Evolutionary conservation across 257 asterid genomes (phyloP).

Genomic region (Przewalskia tangutica): DNA sequence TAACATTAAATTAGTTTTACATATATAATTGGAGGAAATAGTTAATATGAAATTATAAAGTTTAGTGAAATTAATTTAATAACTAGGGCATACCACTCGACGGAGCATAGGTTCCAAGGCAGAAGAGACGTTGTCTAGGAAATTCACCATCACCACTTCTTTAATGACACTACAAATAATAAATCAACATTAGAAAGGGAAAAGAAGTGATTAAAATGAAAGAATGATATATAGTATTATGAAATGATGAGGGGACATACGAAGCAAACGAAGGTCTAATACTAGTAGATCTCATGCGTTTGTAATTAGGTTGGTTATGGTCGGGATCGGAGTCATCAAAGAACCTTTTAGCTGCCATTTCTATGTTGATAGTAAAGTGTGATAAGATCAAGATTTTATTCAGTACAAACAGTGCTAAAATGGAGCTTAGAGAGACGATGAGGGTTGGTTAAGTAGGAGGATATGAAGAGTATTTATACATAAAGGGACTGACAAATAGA

Average conservation of each 20-base stretch:
- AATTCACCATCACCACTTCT: slow-evolving; percentile 48
- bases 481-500: no score
- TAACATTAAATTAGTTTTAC: no score
- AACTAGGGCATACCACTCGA: slow-evolving; percentile 57
- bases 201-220: neutral
- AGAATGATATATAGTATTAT: no score
- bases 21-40: no score
- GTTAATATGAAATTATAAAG: neutral
- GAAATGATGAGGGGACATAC: slow-evolving; percentile 37
- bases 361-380: neutral
- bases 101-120: slow-evolving; percentile 67
- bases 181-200: no score
- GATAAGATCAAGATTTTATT: neutral
- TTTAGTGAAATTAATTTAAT: neutral
- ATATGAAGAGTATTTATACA: neutral
- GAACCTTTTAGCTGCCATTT: slow-evolving; percentile 57
- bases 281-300: slow-evolving; percentile 32
- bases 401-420: neutral
- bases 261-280: slow-evolving; percentile 41
- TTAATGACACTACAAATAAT: slow-evolving; percentile 37
- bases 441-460: neutral
- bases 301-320: slow-evolving; percentile 31
- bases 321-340: slow-evolving; percentile 19
- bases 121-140: slow-evolving; percentile 44
- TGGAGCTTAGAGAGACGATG: neutral